Base-by-base conservation (phyloP, 2,329 filamentous ascomycete species). In the Tolypocladium sp. region DNA sequence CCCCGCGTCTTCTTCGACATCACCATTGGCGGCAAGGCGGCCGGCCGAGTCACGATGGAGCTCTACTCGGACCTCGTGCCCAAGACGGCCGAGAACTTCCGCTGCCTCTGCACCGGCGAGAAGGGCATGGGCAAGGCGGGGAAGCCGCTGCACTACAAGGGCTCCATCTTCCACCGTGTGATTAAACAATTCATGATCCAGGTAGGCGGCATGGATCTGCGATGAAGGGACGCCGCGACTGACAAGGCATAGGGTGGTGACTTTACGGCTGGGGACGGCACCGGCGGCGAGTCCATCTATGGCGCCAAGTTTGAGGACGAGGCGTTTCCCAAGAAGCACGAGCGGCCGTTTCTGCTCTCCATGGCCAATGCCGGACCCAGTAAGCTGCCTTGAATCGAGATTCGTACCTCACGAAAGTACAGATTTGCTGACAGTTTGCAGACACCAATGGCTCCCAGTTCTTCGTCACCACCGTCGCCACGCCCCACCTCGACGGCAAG, bases 131-230 rank as follows among this genome's bases (percentile, higher is more conserved):
- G 91, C 65, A 90, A 90, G 72, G 76, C 84, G 37, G 92, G 92
- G 72, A 92, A 92, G 77, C 89, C 88, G 53, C 83, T 99, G 57
- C 89, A 91, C 80, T 99, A 91, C 85, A 97, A 97, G 81, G 89
- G 91, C 66, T 95, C 90, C 62, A 80, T 79, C 67, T 97, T 99
- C 82, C 93, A 99, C 80, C 90, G 93, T 57, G 90, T 99, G 64
- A 99, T 99, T 79, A 97, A 97, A 82, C 85, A 90, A 69, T 99
- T 99, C 77, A 97, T 99, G 93, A 94, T 97, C 70, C 73, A 76
- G 69, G 68, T 69, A 59, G 25, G 62, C 49, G n/a, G 33, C 51
- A 12, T 33, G 12, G 1, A 22, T 33, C 20, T 13, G 12, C 15
- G 7, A 30, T 8, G 13, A 3, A 35, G 13, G 3, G 20, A 8